Evolutionary conservation across 2,329 filamentous ascomycete species (phyloP).

Genomic region (Thelonectria olida): DNA sequence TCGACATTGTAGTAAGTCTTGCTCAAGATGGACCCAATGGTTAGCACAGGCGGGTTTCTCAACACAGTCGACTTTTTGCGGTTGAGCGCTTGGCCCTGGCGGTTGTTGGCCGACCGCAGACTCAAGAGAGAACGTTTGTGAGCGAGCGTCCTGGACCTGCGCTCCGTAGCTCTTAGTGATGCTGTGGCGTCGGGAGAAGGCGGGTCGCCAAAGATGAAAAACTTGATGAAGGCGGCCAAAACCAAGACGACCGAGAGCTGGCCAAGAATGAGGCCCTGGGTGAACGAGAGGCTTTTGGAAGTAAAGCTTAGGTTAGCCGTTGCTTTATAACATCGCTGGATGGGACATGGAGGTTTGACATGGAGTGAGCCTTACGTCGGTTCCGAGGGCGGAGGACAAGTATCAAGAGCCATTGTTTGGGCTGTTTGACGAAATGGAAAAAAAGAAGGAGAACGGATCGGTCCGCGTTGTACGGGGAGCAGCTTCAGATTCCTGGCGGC

Average conservation of each 20-base stretch:
- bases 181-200: conserved; percentile 85
- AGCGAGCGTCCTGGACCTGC: conserved; percentile 76
- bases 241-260: conserved; percentile 92
- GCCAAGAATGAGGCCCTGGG: conserved; percentile 90
- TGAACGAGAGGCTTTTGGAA: conserved; percentile 79
- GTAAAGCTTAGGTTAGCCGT: conserved; percentile 6
- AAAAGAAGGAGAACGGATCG: neutral
- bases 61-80: conserved; percentile 78
- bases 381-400: conserved; percentile 54
- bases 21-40: conserved; percentile 90
- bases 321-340: conserved; percentile 9
- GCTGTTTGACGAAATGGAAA: neutral
- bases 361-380: conserved; percentile 53
- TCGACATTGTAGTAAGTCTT: conserved; percentile 99
- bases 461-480: neutral
- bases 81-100: conserved; percentile 57
- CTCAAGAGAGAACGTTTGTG: conserved; percentile 80
- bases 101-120: conserved; percentile 58
- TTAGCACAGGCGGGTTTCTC: conserved; percentile 77
- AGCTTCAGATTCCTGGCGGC: neutral
- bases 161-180: conserved; percentile 76
- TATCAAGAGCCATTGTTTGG: conserved; percentile 49
- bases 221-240: conserved; percentile 96
- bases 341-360: conserved; percentile 7
- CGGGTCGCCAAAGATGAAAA: conserved; percentile 98